Conservation (phyloP, 192 early-diverging fungal species). For the Backusella luteola region DNA sequence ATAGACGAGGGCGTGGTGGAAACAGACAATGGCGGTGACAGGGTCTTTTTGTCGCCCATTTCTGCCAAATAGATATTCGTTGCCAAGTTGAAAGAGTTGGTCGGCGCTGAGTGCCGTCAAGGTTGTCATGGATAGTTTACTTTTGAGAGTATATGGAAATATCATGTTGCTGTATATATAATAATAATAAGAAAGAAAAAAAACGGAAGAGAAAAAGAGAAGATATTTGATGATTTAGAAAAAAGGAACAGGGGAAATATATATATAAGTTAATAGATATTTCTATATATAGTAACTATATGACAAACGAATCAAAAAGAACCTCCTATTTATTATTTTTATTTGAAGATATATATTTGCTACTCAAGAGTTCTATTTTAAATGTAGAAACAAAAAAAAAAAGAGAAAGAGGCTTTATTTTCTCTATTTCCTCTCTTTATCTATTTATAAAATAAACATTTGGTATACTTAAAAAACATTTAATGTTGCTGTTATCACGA, state of each 20-base stretch:
- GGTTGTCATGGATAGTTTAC: background rate
- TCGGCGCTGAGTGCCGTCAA: background rate
- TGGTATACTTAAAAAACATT: background rate
- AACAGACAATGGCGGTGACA: slow-evolving; percentile 48
- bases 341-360: background rate
- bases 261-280: slow-evolving; percentile 5
- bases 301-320: slow-evolving; percentile 6
- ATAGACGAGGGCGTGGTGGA: slow-evolving; percentile 45
- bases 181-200: background rate
- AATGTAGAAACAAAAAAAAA: too few relatives aligned
- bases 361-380: slow-evolving; percentile 1
- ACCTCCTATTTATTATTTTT: background rate
- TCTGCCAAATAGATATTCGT: slow-evolving; percentile 51
- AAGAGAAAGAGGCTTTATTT: background rate
- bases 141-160: background rate
- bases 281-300: background rate
- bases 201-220: background rate
- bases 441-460: background rate
- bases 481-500: background rate
- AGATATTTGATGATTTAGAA: background rate
- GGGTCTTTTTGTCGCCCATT: slow-evolving; percentile 40
- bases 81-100: slow-evolving; percentile 32
- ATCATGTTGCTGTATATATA: background rate
- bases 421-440: background rate
- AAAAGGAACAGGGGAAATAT: background rate